Evolutionary conservation across 805 yeast species (phyloP), one percentile per base, ranked within the genome.

Genomic region (Komagataella phaffii): DNA sequence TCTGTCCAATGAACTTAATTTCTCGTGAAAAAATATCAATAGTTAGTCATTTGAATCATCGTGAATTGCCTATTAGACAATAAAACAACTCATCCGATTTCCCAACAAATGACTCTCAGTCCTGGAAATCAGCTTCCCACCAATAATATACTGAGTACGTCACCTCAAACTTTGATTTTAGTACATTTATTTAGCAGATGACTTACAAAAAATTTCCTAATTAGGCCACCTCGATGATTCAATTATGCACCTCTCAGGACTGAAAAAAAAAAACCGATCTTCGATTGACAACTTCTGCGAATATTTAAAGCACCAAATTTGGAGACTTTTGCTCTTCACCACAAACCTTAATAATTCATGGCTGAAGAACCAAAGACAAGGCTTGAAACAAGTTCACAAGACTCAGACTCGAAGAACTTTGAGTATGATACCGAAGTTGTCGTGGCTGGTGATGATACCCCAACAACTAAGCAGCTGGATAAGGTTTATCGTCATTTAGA

Each of bases 401-500:
- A 30, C 40, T 30, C 40, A 10, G 40, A 30, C 40, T 30, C n/a
- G 10, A 30, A 30, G 40, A 30, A 30, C n/a, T 30, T 30, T 14
- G 40, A 30, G 6, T 30, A 30, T 30, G 40, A 30, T 14, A 30
- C 40, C 14, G 40, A 30, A 30, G 40, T 30, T 10, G 40, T 30
- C 12, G 8, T 30, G 40, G 14, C 12, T 30, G 40, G 14, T 30
- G 40, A 30, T 8, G 40, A 30, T 30, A 30, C 40, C 40, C 40
- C 40, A 2, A 30, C 40, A 14, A 30, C 59, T 45, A 66, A 67
- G 47, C 65, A 71, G 49, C 65, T 82, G 46, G 81, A 81, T 58
- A 67, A 64, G 45, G 69, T 81, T 43, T 82, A 86, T 63, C 63
- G 84, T 49, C 79, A 76, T 58, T 68, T 86, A 21, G 95, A 86